Percentiles rank a stretch among this genome's conserved stretches.
Conservation (phyloP, 495 filamentous ascomycete genomes). For the Immersiella caudata region DNA sequence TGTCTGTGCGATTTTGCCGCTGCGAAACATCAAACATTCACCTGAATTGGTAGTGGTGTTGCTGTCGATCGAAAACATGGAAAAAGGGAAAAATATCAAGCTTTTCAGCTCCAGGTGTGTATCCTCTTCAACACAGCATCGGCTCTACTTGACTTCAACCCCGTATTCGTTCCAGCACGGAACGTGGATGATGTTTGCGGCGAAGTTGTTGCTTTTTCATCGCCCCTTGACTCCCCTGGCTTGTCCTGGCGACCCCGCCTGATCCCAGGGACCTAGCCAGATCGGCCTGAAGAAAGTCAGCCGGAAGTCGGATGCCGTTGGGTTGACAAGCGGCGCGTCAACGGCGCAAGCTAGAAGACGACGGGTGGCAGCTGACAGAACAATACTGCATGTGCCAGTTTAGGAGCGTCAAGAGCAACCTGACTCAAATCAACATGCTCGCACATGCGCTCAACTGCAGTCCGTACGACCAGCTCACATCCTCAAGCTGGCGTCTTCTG, state of each 20-base stretch:
- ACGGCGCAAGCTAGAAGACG: neutral
- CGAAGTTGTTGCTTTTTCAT: neutral
- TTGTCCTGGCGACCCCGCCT: neutral
- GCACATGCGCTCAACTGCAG: neutral
- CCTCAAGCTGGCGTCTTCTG: neutral
- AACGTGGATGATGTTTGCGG: neutral
- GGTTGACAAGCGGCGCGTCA: neutral
- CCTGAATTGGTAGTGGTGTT: neutral
- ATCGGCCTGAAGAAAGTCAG: neutral
- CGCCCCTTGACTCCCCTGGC: neutral
- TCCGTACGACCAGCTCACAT: slow-evolving; percentile 2
- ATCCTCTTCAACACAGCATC: neutral
- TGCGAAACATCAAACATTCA: slow-evolving; percentile 21
- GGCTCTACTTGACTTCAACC: neutral
- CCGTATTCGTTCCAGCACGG: neutral
- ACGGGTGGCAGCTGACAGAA: neutral
- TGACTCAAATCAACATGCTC: slow-evolving; percentile 8
- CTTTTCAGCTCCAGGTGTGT: neutral
- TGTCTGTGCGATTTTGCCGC: slow-evolving; percentile 12
- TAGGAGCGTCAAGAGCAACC: neutral
- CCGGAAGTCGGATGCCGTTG: neutral
- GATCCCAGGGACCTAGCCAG: neutral
- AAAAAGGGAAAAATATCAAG: neutral
- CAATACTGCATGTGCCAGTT: neutral
- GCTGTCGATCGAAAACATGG: slow-evolving; percentile 11